Evolutionary conservation across 2,329 filamentous ascomycete species (phyloP).

Genomic region (Aspergillus sp.): DNA sequence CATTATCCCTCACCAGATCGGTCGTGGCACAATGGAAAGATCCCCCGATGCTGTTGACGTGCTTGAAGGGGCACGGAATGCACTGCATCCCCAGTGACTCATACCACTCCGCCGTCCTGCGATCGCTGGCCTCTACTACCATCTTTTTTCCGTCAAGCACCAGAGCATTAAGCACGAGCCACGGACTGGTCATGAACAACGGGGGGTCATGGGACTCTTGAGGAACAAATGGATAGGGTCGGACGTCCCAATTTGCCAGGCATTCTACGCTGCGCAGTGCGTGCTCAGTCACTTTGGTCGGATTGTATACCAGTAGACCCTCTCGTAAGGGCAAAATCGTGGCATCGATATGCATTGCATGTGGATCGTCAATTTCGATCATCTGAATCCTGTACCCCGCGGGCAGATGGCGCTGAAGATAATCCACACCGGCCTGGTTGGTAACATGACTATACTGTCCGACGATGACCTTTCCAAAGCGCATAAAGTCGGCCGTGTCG

Average conservation of each 20-base stretch:
- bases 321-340: conserved; percentile 30
- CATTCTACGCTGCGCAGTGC: no score
- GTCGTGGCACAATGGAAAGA: conserved; percentile 34
- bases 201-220: neutral
- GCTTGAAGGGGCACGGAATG: conserved; percentile 28
- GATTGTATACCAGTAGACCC: conserved; percentile 4
- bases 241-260: no score
- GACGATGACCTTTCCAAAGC: conserved; percentile 31
- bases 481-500: conserved; percentile 37
- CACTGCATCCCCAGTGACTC: conserved; percentile 16
- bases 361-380: conserved; percentile 22
- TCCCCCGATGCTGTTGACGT: conserved; percentile 34
- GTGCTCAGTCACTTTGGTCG: no score
- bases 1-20: conserved; percentile 12
- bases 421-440: conserved; percentile 32
- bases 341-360: conserved; percentile 35
- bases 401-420: conserved; percentile 23
- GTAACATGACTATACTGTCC: conserved; percentile 36
- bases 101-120: neutral
- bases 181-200: neutral
- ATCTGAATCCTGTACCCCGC: conserved; percentile 31
- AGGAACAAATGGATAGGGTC: neutral
- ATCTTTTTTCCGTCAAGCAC: neutral
- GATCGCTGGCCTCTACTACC: neutral
- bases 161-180: neutral